These are phyloP conservation scores for Rhododendron kiyosumense DNA, from an alignment of 148 eudicot genomes.

Conservation along the genomic window DNA sequence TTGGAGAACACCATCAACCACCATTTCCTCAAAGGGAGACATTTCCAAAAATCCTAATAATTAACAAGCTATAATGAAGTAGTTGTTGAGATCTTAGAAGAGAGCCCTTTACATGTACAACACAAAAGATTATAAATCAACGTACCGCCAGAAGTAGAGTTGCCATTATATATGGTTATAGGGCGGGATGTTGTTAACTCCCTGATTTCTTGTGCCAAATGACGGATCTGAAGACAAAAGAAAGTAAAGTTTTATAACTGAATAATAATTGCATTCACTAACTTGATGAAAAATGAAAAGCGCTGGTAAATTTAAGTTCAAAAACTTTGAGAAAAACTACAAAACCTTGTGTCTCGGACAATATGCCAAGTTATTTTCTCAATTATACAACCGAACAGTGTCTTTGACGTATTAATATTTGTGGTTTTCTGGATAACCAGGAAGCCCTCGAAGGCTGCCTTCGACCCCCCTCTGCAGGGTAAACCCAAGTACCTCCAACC, in stretches of 20 bases:
- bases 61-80: not conserved
- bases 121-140: constrained; percentile 4
- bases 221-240: constrained; percentile 58
- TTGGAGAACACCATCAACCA: not conserved
- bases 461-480: not conserved
- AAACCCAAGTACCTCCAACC: not conserved
- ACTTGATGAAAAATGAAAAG: not conserved
- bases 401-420: not conserved
- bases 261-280: not conserved
- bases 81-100: not conserved
- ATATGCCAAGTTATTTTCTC: not conserved
- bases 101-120: not conserved
- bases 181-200: constrained; percentile 67
- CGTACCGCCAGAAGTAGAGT: constrained; percentile 60
- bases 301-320: not conserved
- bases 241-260: not conserved
- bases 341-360: not conserved
- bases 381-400: not conserved
- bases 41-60: not conserved
- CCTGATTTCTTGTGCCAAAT: constrained; percentile 81
- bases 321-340: not conserved
- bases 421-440: not conserved
- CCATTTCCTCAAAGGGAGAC: not conserved
- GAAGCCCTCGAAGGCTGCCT: not conserved
- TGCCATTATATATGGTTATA: constrained; percentile 59